Conservation (phyloP, 805 yeast species). For the Nakazawaea sp. region DNA sequence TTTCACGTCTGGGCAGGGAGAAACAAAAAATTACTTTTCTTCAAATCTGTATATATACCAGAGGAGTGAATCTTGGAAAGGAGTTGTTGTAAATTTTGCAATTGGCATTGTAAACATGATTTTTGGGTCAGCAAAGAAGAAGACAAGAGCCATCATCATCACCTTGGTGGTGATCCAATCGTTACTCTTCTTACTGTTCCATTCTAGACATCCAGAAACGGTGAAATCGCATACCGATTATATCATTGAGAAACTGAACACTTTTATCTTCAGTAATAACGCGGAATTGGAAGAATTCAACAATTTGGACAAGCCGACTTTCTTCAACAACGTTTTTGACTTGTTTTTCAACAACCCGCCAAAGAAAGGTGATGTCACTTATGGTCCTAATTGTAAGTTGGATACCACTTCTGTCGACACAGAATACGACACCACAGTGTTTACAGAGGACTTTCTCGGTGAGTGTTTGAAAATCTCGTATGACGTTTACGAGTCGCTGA, state of each 20-base stretch:
- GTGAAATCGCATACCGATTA: slow-evolving; percentile 8
- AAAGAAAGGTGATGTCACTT: background rate
- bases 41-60: background rate
- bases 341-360: slow-evolving; percentile 7
- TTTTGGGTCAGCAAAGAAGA: slow-evolving; percentile 5
- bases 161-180: slow-evolving; percentile 3
- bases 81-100: too few species aligned
- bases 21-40: too few species aligned
- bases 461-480: slow-evolving; percentile 8
- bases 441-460: slow-evolving; percentile 9
- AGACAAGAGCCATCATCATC: slow-evolving; percentile 1
- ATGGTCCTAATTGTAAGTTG: slow-evolving; percentile 9
- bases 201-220: background rate
- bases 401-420: slow-evolving; percentile 10
- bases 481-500: slow-evolving; percentile 9
- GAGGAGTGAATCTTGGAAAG: background rate
- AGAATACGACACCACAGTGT: slow-evolving; percentile 5
- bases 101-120: background rate
- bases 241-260: slow-evolving; percentile 7
- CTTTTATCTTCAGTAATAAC: background rate
- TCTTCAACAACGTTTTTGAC: slow-evolving; percentile 8
- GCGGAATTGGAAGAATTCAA: slow-evolving; percentile 9
- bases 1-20: background rate
- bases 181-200: slow-evolving; percentile 2
- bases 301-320: slow-evolving; percentile 8